Base-by-base conservation (phyloP, 257 asterid genomes). In the Solanum bulbocastanum region DNA sequence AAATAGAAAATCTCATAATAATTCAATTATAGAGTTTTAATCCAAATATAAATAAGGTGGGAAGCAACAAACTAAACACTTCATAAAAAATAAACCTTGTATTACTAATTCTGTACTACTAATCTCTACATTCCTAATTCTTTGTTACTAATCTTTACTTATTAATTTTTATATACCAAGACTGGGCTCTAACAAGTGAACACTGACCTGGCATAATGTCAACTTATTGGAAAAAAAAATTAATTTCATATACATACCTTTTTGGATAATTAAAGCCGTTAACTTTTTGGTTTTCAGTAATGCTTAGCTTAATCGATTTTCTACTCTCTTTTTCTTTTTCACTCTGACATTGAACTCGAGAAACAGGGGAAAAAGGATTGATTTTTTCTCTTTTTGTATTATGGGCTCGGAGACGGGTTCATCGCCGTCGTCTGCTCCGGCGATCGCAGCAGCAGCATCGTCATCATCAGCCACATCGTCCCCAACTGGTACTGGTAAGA, bases 391-490 rank as follows among this genome's bases (percentile, higher is more conserved):
- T 44, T 58, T 58, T 72, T 22, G 37, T 39, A 32, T 73, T 22
- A 73, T 72, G 98, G 94, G 94, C 6, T 87, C 92, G 72, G 98
- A 94, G 69, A 87, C 90, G 39, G 91, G 86, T 86, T 42, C 88
- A 3, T 69, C 90, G 71, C 82, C 89, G 62, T 36, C 87, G 10
- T 83, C 89, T 5, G 22, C 86, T 87, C 87, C 94, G 44, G 89
- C 95, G 85, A 81, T 90, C 10, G 89, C 90, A 33, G 62, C 62
- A 16, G 62, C 92, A 10, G 87, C 96, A 46, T 71, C 94, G 83
- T n/a, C 95, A 32, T 87, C 93, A 12, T 42, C 90, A 23, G 71
- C 91, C 46, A 56, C 91, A 60, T 87, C 92, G 15, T 90, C 93
- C 6, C 92, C 93, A 49, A 49, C 42, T 49, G 85, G 85, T 16